Evolutionary conservation across 371 early-diverging fungal species (phyloP).

Genomic region (Lichtheimia ornata): DNA sequence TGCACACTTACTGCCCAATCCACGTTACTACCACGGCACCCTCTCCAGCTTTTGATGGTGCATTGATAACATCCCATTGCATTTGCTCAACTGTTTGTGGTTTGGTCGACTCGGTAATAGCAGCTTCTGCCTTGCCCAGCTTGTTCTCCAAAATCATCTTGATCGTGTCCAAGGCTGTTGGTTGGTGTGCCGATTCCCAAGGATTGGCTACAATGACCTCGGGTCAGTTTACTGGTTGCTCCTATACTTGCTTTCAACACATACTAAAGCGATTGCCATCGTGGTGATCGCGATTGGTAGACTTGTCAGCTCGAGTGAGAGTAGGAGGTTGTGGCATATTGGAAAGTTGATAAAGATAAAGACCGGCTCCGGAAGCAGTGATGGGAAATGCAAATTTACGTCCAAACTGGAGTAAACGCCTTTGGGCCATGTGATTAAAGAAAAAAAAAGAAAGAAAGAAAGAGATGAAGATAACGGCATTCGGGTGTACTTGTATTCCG

Average conservation of each 20-base stretch:
- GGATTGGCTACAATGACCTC: constrained; percentile 7
- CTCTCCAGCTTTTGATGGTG: constrained; percentile 14
- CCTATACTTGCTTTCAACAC: not conserved
- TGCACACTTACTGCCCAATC: constrained; percentile 38
- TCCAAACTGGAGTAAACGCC: too few relatives aligned
- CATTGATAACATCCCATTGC: constrained; percentile 22
- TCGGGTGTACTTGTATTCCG: too few relatives aligned
- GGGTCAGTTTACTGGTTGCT: not conserved
- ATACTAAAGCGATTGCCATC: constrained; percentile 7
- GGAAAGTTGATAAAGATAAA: not conserved
- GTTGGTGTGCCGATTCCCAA: constrained; percentile 8
- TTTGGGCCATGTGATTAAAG: too few relatives aligned
- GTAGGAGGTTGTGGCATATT: not conserved
- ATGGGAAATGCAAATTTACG: not conserved
- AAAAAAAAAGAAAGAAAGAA: too few relatives aligned
- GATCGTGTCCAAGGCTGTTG: not conserved
- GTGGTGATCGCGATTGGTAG: constrained; percentile 4
- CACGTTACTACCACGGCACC: constrained; percentile 34
- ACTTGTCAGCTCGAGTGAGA: not conserved
- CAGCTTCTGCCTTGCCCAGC: constrained; percentile 11
- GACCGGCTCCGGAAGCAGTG: not conserved
- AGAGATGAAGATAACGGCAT: too few relatives aligned
- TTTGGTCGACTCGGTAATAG: constrained; percentile 7
- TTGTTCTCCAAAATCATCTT: constrained; percentile 7
- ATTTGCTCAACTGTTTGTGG: constrained; percentile 21